phyloP scores from a whole-genome alignment of 768 basidiomycete genomes.

The Gyrodon lividus region DNA sequence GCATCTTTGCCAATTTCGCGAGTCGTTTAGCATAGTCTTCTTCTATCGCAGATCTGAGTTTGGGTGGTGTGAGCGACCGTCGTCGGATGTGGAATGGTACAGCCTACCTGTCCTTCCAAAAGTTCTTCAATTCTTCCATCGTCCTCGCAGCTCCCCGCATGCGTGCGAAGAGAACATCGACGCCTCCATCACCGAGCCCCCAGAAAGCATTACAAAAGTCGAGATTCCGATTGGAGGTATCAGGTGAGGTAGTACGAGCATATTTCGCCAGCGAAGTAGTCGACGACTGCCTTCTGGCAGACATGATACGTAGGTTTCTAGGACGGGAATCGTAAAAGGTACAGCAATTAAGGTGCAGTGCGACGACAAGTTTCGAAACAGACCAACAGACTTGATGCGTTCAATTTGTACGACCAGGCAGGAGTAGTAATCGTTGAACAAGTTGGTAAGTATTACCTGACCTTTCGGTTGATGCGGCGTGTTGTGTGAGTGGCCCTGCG shows the following conservation, averaged over 20 bases:
- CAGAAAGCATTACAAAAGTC: slow-evolving; percentile 99
- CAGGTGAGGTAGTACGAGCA: slow-evolving; percentile 53
- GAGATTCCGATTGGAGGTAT: slow-evolving; percentile 47
- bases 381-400: background rate
- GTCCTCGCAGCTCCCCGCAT: slow-evolving; percentile 85
- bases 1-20: slow-evolving; percentile 69
- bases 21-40: slow-evolving; percentile 93
- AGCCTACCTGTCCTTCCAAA: slow-evolving; percentile 92
- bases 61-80: slow-evolving; percentile 5
- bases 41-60: slow-evolving; percentile 76
- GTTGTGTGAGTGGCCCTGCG: background rate
- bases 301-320: slow-evolving; percentile 42
- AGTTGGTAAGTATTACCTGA: background rate
- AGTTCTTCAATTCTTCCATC: slow-evolving; percentile 81
- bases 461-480: slow-evolving; percentile 6
- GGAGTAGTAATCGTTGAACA: background rate
- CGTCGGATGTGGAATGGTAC: background rate
- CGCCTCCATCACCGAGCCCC: slow-evolving; percentile 83
- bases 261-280: slow-evolving; percentile 77
- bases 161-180: slow-evolving; percentile 86
- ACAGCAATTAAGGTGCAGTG: slow-evolving; percentile 21
- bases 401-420: background rate
- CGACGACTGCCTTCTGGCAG: slow-evolving; percentile 76
- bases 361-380: background rate
- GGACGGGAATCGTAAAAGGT: slow-evolving; percentile 12